Evolutionary conservation across 805 yeast genomes (phyloP).

Genomic region (Candida montana): DNA sequence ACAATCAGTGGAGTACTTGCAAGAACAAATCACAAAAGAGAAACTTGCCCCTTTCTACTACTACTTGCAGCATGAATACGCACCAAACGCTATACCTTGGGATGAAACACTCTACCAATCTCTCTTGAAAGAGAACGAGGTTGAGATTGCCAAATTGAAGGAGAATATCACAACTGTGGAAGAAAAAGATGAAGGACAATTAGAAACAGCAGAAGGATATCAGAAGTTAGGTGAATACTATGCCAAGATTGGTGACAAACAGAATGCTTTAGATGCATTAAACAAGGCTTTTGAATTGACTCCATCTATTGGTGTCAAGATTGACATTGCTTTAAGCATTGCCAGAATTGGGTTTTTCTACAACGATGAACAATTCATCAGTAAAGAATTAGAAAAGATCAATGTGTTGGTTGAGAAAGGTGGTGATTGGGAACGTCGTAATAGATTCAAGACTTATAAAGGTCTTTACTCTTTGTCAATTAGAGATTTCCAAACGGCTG

Average conservation of each 20-base stretch:
- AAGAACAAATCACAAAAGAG: conserved; percentile 49
- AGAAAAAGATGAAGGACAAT: conserved; percentile 72
- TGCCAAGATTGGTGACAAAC: conserved; percentile 76
- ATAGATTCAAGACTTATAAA: conserved; percentile 84
- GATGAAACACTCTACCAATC: conserved; percentile 53
- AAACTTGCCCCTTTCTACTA: conserved; percentile 81
- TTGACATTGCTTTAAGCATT: conserved; percentile 78
- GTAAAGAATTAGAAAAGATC: conserved; percentile 67
- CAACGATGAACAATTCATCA: conserved; percentile 66
- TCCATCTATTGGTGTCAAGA: conserved; percentile 84
- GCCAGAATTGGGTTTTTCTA: conserved; percentile 87
- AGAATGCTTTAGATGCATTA: conserved; percentile 60
- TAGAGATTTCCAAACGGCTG: conserved; percentile 81
- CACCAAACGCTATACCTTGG: conserved; percentile 41
- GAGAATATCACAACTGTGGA: conserved; percentile 43
- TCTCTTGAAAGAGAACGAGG: conserved; percentile 49
- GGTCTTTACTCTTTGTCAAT: conserved; percentile 83
- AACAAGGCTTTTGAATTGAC: conserved; percentile 72
- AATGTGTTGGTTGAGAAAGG: conserved; percentile 84
- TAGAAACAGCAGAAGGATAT: conserved; percentile 73
- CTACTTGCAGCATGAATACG: conserved; percentile 49
- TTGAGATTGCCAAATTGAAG: conserved; percentile 42
- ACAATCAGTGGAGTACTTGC: conserved; percentile 39
- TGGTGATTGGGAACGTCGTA: conserved; percentile 99
- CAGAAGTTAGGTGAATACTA: conserved; percentile 83